Conservation (phyloP, 2,329 filamentous ascomycete genomes). For the Beauveria caledonica region DNA sequence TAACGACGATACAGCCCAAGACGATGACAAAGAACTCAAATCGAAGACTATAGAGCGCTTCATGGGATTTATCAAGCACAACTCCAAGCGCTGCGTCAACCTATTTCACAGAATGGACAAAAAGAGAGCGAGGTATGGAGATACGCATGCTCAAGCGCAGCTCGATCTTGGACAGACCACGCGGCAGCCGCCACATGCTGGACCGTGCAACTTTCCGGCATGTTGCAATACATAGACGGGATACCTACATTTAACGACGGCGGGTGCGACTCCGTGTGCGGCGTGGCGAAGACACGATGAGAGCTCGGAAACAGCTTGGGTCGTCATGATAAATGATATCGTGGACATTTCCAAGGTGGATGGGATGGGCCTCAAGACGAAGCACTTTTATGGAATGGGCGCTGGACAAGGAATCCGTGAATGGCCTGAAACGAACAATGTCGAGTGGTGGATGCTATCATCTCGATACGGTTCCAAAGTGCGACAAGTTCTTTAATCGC, state of each 20-base stretch:
- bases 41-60: conserved; percentile 18
- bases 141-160: conserved; percentile 57
- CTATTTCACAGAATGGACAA: conserved; percentile 60
- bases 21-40: conserved; percentile 41
- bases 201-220: conserved; percentile 67
- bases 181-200: conserved; percentile 37
- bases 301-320: neutral
- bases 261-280: neutral
- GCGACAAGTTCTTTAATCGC: conserved; percentile 1
- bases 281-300: neutral
- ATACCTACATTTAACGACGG: neutral
- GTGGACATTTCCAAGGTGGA: neutral
- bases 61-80: neutral
- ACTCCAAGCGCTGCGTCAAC: conserved; percentile 41
- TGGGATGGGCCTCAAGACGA: neutral
- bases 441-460: neutral
- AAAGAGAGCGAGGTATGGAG: conserved; percentile 41
- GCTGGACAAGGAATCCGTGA: neutral
- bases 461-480: neutral
- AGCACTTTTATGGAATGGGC: neutral
- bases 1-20: neutral
- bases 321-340: neutral
- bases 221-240: conserved; percentile 65
- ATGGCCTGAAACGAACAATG: neutral
- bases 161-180: conserved; percentile 55